Evolutionary conservation across 495 filamentous ascomycete species (phyloP).

Genomic region (Cudoniella acicularis): DNA sequence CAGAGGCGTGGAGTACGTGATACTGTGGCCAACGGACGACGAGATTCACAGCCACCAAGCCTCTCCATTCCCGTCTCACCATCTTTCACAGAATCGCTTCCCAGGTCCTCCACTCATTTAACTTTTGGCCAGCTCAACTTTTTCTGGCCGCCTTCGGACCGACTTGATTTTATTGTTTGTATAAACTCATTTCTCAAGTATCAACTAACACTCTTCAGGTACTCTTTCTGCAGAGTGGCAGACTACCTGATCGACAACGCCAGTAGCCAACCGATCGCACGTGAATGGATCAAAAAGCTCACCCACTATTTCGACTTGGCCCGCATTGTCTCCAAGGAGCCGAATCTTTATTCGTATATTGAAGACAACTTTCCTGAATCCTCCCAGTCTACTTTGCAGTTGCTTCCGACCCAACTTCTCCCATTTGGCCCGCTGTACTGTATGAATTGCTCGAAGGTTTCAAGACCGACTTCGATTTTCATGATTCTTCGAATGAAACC

Average conservation of each 20-base stretch:
- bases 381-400: slow-evolving; percentile 42
- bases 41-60: slow-evolving; percentile 35
- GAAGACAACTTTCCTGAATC: slow-evolving; percentile 41
- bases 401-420: slow-evolving; percentile 52
- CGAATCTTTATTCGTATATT: slow-evolving; percentile 32
- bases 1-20: too few relatives aligned
- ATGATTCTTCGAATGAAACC: not conserved
- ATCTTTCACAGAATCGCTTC: too few relatives aligned
- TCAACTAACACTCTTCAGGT: slow-evolving; percentile 33
- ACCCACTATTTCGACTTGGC: slow-evolving; percentile 43
- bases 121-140: slow-evolving; percentile 59
- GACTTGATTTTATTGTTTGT: slow-evolving; percentile 58
- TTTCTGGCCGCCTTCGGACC: slow-evolving; percentile 59
- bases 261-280: slow-evolving; percentile 37
- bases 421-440: slow-evolving; percentile 49
- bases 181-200: not conserved
- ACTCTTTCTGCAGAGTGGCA: slow-evolving; percentile 67
- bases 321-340: slow-evolving; percentile 3
- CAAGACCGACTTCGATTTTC: slow-evolving; percentile 55
- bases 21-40: too few relatives aligned
- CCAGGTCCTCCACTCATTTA: too few relatives aligned
- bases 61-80: too few relatives aligned
- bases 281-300: slow-evolving; percentile 48
- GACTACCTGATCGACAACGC: slow-evolving; percentile 67
- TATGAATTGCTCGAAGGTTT: slow-evolving; percentile 59